phyloP scores from a whole-genome alignment of 768 basidiomycete species.

The Sporobolomyces pararoseus region DNA sequence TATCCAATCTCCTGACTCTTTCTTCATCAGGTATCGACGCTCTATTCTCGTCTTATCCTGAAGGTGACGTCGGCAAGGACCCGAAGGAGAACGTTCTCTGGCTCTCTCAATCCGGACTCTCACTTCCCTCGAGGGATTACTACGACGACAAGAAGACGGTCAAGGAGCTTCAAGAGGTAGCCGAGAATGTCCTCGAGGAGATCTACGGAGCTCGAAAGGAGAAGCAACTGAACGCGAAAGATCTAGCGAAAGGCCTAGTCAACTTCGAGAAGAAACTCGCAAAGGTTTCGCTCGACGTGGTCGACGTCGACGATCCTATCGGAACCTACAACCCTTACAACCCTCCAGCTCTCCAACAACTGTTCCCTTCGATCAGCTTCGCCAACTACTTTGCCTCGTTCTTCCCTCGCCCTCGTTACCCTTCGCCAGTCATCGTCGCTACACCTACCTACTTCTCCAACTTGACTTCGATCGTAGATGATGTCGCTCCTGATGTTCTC shows the following conservation, averaged over 20 bases:
- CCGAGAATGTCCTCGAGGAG: slow-evolving; percentile 63
- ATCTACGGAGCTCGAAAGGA: slow-evolving; percentile 58
- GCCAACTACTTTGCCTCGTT: slow-evolving; percentile 81
- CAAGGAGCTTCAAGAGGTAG: slow-evolving; percentile 65
- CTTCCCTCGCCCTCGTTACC: slow-evolving; percentile 69
- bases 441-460: slow-evolving; percentile 70
- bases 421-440: slow-evolving; percentile 69
- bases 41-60: slow-evolving; percentile 26
- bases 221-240: slow-evolving; percentile 44
- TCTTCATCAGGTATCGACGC: slow-evolving; percentile 13
- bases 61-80: slow-evolving; percentile 38
- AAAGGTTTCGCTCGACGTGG: slow-evolving; percentile 71
- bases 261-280: slow-evolving; percentile 74
- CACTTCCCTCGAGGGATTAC: slow-evolving; percentile 63
- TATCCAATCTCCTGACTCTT: no score
- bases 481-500: slow-evolving; percentile 65
- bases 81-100: slow-evolving; percentile 38
- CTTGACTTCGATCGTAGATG: slow-evolving; percentile 65
- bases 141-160: slow-evolving; percentile 70
- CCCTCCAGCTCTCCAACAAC: slow-evolving; percentile 61
- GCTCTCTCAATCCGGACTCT: slow-evolving; percentile 39
- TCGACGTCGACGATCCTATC: slow-evolving; percentile 70
- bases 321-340: slow-evolving; percentile 81
- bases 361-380: slow-evolving; percentile 71
- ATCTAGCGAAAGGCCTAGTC: slow-evolving; percentile 68